A percentile compares a stretch with the other conserved stretches of the same genome.
Evolutionary conservation across 2,329 filamentous ascomycete genomes (phyloP).

Genomic region (Dactylonectria macrodidyma): DNA sequence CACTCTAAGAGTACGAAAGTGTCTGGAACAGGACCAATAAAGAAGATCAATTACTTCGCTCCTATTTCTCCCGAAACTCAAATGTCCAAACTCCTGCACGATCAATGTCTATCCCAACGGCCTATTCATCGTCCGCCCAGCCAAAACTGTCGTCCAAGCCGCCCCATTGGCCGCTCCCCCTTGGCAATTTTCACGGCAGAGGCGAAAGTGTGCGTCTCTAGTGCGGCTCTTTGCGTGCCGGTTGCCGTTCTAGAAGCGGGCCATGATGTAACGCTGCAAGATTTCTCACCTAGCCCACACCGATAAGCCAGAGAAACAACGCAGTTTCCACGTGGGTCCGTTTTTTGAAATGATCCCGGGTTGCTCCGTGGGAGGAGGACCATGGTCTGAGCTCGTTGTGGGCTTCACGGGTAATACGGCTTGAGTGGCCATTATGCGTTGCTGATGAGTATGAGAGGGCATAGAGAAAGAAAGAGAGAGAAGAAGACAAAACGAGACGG

Average conservation of each 20-base stretch:
- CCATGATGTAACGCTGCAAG: slow-evolving; percentile 3
- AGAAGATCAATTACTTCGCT: no score
- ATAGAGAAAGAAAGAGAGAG: background rate
- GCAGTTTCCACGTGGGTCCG: background rate
- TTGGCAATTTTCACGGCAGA: slow-evolving; percentile 6
- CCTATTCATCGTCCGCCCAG: no score
- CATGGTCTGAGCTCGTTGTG: background rate
- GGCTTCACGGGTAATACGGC: background rate
- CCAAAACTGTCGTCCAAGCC: background rate
- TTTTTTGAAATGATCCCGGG: background rate
- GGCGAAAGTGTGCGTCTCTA: slow-evolving; percentile 12
- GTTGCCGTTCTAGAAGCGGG: slow-evolving; percentile 6
- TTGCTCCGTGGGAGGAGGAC: background rate
- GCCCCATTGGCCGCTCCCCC: background rate
- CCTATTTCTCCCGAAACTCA: no score
- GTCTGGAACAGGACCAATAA: background rate
- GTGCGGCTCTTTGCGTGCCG: slow-evolving; percentile 30
- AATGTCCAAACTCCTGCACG: no score
- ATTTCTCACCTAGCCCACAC: background rate
- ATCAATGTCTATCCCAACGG: no score
- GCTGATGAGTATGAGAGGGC: background rate
- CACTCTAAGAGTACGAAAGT: background rate
- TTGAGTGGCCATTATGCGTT: background rate
- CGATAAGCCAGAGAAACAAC: background rate
- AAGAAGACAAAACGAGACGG: background rate